Percentiles rank a stretch among this genome's conserved stretches.
These are phyloP conservation scores for Penicillium lividum DNA, from an alignment of 495 filamentous ascomycete species.

Conservation along the genomic window DNA sequence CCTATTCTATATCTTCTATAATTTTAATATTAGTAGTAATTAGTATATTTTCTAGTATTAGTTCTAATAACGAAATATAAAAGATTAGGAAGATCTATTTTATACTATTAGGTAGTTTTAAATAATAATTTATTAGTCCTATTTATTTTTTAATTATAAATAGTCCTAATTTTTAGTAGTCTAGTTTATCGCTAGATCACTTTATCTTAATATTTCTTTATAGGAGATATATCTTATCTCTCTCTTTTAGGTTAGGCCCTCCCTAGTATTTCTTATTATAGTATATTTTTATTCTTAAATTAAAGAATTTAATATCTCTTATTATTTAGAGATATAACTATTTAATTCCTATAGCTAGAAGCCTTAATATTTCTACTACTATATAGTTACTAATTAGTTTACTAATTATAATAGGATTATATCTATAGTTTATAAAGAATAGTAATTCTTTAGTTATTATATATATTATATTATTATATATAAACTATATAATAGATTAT, in stretches of 20 bases:
- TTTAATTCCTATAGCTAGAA: conserved; percentile 11
- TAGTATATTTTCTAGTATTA: too few species aligned
- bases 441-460: not conserved
- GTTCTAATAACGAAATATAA: too few species aligned
- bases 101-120: too few species aligned
- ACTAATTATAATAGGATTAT: too few species aligned
- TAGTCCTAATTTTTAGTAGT: conserved; percentile 27
- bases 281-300: too few species aligned
- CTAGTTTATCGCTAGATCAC: conserved; percentile 21
- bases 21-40: too few species aligned
- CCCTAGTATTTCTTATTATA: conserved; percentile 8
- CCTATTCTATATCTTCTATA: too few species aligned
- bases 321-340: too few species aligned
- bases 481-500: conserved; percentile 7
- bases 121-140: too few species aligned
- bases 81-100: too few species aligned
- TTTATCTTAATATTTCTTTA: too few species aligned
- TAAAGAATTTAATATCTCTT: conserved; percentile 17
- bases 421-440: not conserved
- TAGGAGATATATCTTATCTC: conserved; percentile 33
- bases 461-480: conserved; percentile 15
- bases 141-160: not conserved
- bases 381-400: too few species aligned
- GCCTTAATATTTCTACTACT: not conserved
- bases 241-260: conserved; percentile 23